These are phyloP conservation scores for Paraphaeosphaeria minitans DNA, from an alignment of 2,329 filamentous ascomycete genomes.

Conservation along the genomic window DNA sequence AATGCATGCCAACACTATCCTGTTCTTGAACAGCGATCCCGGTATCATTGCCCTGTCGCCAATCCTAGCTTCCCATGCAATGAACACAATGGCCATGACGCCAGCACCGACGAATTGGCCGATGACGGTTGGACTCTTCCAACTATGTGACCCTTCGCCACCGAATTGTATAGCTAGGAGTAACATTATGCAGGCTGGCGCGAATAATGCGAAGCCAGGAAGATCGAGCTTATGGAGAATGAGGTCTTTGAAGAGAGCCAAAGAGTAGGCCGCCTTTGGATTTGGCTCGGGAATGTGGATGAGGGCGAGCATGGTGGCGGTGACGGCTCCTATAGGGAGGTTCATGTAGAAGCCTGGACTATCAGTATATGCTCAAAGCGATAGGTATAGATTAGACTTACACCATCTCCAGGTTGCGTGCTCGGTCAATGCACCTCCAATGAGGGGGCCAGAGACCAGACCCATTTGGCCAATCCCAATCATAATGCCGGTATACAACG, in stretches of 20 bases:
- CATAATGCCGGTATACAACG: slow-evolving; percentile 21
- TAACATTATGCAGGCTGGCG: slow-evolving; percentile 14
- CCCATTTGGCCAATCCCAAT: slow-evolving; percentile 28
- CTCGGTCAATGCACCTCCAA: slow-evolving; percentile 48
- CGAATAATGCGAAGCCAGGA: slow-evolving; percentile 22
- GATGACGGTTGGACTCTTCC: slow-evolving; percentile 39
- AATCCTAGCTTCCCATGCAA: slow-evolving; percentile 38
- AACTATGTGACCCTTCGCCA: slow-evolving; percentile 36
- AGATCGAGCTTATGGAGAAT: slow-evolving; percentile 22
- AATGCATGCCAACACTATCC: slow-evolving; percentile 32
- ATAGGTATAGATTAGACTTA: slow-evolving; percentile 6
- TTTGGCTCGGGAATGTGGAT: slow-evolving; percentile 30
- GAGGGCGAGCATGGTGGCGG: slow-evolving; percentile 31
- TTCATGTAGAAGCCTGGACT: slow-evolving; percentile 49
- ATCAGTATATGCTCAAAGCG: not conserved
- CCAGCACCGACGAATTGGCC: slow-evolving; percentile 41
- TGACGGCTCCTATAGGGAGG: slow-evolving; percentile 52
- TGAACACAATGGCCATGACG: slow-evolving; percentile 36
- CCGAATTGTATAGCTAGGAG: slow-evolving; percentile 32
- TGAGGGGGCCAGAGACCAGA: slow-evolving; percentile 45
- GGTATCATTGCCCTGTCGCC: slow-evolving; percentile 44
- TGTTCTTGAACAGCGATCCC: slow-evolving; percentile 14
- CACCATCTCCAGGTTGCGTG: slow-evolving; percentile 48
- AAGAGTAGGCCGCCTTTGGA: slow-evolving; percentile 6
- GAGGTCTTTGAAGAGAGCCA: slow-evolving; percentile 14